Conservation (phyloP, 331 rosid genomes). For the Dryas integrifolia region DNA sequence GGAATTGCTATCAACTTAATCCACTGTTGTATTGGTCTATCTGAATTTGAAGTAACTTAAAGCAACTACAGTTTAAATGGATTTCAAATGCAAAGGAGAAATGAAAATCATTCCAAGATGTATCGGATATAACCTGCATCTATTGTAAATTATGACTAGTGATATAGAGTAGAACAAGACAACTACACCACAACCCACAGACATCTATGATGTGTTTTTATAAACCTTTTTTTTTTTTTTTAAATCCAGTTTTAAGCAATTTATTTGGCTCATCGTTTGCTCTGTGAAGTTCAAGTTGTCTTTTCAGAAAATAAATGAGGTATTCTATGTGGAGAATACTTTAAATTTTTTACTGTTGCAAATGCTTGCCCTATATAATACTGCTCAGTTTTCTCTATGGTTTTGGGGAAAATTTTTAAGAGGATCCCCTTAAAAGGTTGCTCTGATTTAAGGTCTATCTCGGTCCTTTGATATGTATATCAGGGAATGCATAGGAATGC, state of each 20-base stretch:
- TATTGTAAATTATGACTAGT: neutral
- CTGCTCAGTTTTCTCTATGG: too few species aligned
- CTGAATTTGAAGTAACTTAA: neutral
- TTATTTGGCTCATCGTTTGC: neutral
- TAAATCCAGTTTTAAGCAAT: neutral
- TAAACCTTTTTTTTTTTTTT: too few species aligned
- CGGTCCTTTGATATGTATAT: too few species aligned
- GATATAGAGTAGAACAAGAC: neutral
- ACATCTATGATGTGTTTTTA: neutral
- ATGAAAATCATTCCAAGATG: neutral
- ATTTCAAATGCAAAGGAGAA: neutral
- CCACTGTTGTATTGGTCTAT: neutral
- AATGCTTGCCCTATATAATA: too few species aligned
- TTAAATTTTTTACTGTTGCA: too few species aligned
- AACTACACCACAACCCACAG: neutral
- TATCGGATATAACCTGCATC: neutral
- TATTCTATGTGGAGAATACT: too few species aligned
- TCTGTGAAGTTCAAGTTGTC: neutral
- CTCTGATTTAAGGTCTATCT: too few species aligned
- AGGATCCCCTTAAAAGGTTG: too few species aligned
- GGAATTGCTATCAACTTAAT: neutral
- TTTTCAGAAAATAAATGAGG: too few species aligned
- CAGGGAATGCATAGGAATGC: too few species aligned
- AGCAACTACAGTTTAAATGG: neutral
- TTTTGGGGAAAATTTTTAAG: too few species aligned